Percentiles rank a stretch among this genome's conserved stretches.
Conservation (phyloP, 306 rosid species). For the Prunus fruticosa region DNA sequence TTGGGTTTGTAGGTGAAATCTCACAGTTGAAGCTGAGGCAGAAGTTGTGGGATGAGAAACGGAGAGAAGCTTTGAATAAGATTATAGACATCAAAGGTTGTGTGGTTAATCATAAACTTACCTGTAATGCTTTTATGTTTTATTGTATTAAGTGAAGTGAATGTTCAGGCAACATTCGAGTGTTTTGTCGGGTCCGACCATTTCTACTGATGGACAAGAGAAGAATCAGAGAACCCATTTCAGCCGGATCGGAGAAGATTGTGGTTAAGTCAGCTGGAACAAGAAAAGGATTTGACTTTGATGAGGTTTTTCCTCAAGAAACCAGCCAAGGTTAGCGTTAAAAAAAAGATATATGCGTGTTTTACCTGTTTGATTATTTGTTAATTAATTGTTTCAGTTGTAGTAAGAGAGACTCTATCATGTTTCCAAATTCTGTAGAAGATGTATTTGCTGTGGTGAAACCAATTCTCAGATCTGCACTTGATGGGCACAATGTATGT, state of each 20-base stretch:
- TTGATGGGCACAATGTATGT: conserved; percentile 89
- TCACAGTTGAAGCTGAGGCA: conserved; percentile 59
- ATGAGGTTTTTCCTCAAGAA: conserved; percentile 70
- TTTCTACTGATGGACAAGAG: conserved; percentile 43
- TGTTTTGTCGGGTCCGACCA: conserved; percentile 83
- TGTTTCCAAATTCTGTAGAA: conserved; percentile 47
- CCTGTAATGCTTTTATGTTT: not conserved
- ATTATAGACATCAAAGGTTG: conserved; percentile 89
- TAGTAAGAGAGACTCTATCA: conserved; percentile 15
- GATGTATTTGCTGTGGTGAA: conserved; percentile 78
- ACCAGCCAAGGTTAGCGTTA: conserved; percentile 77
- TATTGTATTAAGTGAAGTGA: conserved; percentile 17
- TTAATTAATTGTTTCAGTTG: not conserved
- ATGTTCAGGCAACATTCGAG: conserved; percentile 78
- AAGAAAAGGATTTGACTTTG: conserved; percentile 77
- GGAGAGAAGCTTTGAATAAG: conserved; percentile 79
- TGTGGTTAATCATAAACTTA: not conserved
- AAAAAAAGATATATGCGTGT: conserved; percentile 5
- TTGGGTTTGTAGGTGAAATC: conserved; percentile 58
- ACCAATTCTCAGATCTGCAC: conserved; percentile 83
- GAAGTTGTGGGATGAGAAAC: conserved; percentile 41
- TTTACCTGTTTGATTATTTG: conserved; percentile 15
- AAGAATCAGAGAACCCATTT: conserved; percentile 47
- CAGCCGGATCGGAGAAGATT: conserved; percentile 59
- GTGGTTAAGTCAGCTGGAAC: conserved; percentile 56